Base-by-base conservation (phyloP, 768 basidiomycete genomes). In the Russula ochroleuca region DNA sequence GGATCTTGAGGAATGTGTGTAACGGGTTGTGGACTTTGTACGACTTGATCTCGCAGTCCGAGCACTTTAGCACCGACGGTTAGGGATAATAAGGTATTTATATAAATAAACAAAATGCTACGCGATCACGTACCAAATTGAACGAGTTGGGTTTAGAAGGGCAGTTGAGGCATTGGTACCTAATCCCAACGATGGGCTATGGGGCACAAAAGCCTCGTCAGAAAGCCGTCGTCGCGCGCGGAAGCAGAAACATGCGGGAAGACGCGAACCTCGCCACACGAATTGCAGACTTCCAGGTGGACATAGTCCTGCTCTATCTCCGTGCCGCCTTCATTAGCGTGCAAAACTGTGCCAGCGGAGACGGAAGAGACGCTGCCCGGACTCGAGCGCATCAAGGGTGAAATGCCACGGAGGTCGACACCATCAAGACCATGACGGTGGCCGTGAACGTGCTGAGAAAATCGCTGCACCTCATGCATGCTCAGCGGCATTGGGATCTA, bases 161-260 rank as follows among this genome's bases (percentile, higher is more conserved):
- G 70, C 95, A 98, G 64, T 87, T 88, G 15, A 88, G 92, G 71
- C 95, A 98, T 71, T 97, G 94, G 72, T 88, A 98, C 48, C 94
- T 80, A 51, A 82, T 76, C 6, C 95, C 94, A 57, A 85, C 73
- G 61, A 96, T 94, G 31, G 79, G 74, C 90, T 93, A 69, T 9
- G 25, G 5, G 28, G 21, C 3, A 5, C 17, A 15, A 25, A 51
- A 28, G 14, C 15, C 41, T 43, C 47, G 10, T 55, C 41, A 45
- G 14, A 5, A 33, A 57, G 33, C n/a, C n/a, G n/a, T 45, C 25
- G n/a, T 31, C 13, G 1, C 1, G 35, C 43, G 57, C 9, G 10
- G 10, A 17, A 25, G 57, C 13, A 7, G 10, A 17, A 25, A n/a
- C 19, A 7, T n/a, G 3, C 4, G 6, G 14, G 23, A 45, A 47